These are phyloP conservation scores for Alternaria panax DNA, from an alignment of 2,329 filamentous ascomycete species.

Conservation along the genomic window DNA sequence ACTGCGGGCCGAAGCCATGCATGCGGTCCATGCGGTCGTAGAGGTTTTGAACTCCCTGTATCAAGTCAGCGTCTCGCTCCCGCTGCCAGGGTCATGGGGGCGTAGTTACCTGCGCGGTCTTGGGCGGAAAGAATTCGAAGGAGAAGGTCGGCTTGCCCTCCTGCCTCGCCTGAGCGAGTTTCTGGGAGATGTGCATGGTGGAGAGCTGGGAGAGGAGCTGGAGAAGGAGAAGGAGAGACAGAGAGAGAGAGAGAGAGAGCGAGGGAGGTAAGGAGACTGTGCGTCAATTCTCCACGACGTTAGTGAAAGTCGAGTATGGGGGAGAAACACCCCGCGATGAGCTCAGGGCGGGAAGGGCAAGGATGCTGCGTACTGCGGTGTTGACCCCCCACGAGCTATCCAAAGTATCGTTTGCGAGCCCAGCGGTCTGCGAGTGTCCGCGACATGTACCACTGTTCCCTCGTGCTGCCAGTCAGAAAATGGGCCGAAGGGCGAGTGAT, in stretches of 20 bases:
- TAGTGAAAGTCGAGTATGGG: conserved; percentile 8
- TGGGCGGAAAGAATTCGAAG: conserved; percentile 99
- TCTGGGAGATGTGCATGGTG: conserved; percentile 94
- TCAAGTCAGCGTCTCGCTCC: conserved; percentile 17
- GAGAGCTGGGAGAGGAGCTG: conserved; percentile 3
- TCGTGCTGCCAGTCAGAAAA: not conserved
- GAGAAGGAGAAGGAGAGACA: conserved; percentile 11
- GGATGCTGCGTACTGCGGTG: conserved; percentile 27
- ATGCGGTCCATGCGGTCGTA: conserved; percentile 99
- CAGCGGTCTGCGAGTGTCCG: conserved; percentile 61
- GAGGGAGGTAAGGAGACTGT: not conserved
- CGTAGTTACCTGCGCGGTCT: conserved; percentile 75
- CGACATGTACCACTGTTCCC: conserved; percentile 57
- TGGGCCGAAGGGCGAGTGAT: conserved; percentile 15
- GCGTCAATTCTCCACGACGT: conserved; percentile 10
- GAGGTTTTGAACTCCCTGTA: conserved; percentile 88
- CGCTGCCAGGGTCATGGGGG: not conserved
- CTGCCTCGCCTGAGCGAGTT: conserved; percentile 82
- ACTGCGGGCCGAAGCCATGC: conserved; percentile 91
- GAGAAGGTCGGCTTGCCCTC: conserved; percentile 89
- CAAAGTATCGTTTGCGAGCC: conserved; percentile 56
- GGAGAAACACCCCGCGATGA: conserved; percentile 31
- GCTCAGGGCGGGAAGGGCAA: conserved; percentile 28
- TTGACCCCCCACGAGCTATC: conserved; percentile 43
- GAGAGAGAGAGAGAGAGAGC: too few relatives aligned